A percentile compares a stretch with the other conserved stretches of the same genome.
Evolutionary conservation across 768 basidiomycete species (phyloP).

Genomic region (Dioszegia aurantiaca): DNA sequence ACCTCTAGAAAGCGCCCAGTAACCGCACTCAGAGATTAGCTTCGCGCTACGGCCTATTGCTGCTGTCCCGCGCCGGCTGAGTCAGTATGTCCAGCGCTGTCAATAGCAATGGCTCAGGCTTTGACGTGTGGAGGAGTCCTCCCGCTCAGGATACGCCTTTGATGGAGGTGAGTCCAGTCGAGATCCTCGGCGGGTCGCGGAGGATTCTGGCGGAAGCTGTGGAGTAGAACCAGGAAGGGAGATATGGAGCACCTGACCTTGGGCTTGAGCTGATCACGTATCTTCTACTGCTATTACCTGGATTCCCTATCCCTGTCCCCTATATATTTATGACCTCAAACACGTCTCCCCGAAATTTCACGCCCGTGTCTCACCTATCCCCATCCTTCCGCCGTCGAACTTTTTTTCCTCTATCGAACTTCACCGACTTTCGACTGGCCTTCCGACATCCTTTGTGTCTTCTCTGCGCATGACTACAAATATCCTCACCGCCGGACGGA

Average conservation of each 20-base stretch:
- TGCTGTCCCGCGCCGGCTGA: neutral
- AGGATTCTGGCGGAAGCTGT: neutral
- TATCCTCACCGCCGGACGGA: too few species aligned
- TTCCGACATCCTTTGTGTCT: slow-evolving; percentile 6
- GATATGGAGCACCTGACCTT: neutral
- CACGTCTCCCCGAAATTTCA: slow-evolving; percentile 8
- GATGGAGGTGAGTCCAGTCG: slow-evolving; percentile 35
- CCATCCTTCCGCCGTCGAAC: neutral
- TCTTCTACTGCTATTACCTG: neutral
- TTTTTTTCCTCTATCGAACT: slow-evolving; percentile 6
- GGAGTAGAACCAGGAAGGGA: neutral
- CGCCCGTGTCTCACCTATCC: neutral
- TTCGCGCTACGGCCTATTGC: neutral
- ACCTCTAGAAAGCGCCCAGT: too few species aligned
- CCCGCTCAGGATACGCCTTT: slow-evolving; percentile 33
- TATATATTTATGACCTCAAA: neutral
- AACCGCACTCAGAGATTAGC: neutral
- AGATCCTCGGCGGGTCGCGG: neutral
- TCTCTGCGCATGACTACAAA: neutral
- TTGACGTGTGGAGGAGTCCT: slow-evolving; percentile 33
- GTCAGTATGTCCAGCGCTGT: neutral
- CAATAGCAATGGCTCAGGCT: slow-evolving; percentile 1
- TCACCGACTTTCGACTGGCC: neutral
- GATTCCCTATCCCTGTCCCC: neutral
- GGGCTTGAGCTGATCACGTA: slow-evolving; percentile 8